phyloP scores from a whole-genome alignment of 148 eudicot genomes.

The Amaranthus cruentus region DNA sequence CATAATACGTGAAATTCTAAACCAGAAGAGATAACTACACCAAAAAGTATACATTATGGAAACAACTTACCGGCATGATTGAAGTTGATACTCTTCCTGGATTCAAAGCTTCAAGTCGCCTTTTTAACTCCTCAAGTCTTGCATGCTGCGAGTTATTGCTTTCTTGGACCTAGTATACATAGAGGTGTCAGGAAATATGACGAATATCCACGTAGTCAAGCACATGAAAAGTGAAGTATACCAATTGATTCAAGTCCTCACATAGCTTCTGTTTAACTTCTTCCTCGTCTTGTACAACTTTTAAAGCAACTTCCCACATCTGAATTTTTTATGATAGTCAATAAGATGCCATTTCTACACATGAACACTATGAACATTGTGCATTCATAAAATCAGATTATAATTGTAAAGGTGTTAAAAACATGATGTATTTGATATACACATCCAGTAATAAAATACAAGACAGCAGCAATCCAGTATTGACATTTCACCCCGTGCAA shows the following conservation, averaged over 20 bases:
- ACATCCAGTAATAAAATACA: no score
- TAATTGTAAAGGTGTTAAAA: not conserved
- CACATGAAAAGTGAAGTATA: slow-evolving; percentile 17
- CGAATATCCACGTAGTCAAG: slow-evolving; percentile 10
- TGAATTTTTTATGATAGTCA: slow-evolving; percentile 17
- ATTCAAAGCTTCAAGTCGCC: slow-evolving; percentile 81
- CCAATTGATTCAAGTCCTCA: slow-evolving; percentile 84
- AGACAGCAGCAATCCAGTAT: no score
- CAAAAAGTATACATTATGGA: not conserved
- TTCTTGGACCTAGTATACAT: slow-evolving; percentile 63
- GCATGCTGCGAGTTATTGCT: slow-evolving; percentile 64
- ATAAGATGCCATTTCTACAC: not conserved
- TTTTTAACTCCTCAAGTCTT: slow-evolving; percentile 83
- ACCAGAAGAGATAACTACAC: not conserved
- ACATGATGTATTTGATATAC: no score
- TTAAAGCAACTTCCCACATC: slow-evolving; percentile 74
- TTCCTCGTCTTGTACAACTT: slow-evolving; percentile 82
- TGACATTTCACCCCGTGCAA: no score
- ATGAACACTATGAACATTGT: not conserved
- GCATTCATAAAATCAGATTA: not conserved
- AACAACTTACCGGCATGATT: slow-evolving; percentile 33
- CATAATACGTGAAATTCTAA: not conserved
- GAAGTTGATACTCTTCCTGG: slow-evolving; percentile 61
- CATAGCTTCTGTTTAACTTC: slow-evolving; percentile 77
- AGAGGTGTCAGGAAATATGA: slow-evolving; percentile 9